Conservation (phyloP, 2,329 filamentous ascomycete species). For the Graphilbum fragrans region DNA sequence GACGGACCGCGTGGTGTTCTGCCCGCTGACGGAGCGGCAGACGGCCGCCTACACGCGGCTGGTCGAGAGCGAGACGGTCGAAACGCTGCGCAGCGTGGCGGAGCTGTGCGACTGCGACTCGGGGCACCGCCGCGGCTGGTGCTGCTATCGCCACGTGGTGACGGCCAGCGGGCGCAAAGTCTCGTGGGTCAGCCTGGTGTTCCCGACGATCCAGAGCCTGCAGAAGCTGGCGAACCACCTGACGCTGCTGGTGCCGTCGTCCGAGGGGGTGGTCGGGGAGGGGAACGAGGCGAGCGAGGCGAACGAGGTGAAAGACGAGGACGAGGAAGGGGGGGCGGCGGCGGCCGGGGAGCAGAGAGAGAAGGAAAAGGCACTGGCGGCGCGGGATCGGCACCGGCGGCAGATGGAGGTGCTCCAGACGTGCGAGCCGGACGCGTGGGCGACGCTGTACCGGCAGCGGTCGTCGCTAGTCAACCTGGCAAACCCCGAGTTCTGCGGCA, state of each 20-base stretch:
- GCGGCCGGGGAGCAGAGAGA: neutral
- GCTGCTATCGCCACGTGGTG: slow-evolving; percentile 53
- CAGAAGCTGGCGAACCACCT: slow-evolving; percentile 89
- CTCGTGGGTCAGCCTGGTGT: slow-evolving; percentile 63
- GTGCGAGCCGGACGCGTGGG: slow-evolving; percentile 65
- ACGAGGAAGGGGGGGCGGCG: neutral
- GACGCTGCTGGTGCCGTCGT: slow-evolving; percentile 67
- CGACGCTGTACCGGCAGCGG: slow-evolving; percentile 57
- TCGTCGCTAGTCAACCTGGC: slow-evolving; percentile 72
- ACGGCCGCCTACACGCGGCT: slow-evolving; percentile 73
- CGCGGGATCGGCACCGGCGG: slow-evolving; percentile 57
- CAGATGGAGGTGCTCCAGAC: slow-evolving; percentile 63
- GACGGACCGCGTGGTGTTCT: slow-evolving; percentile 89
- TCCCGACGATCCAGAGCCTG: slow-evolving; percentile 69
- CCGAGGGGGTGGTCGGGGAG: slow-evolving; percentile 36
- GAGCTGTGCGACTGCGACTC: slow-evolving; percentile 60
- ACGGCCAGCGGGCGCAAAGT: slow-evolving; percentile 33
- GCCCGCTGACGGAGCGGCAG: slow-evolving; percentile 74
- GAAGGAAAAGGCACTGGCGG: neutral
- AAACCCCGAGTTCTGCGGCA: slow-evolving; percentile 87
- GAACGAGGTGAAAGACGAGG: neutral
- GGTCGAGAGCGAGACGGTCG: slow-evolving; percentile 58
- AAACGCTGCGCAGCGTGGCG: slow-evolving; percentile 54
- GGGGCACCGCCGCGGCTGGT: slow-evolving; percentile 65
- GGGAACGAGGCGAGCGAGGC: neutral